Percentiles rank a stretch among this genome's conserved stretches.
phyloP scores from a whole-genome alignment of 768 basidiomycete species.

The Phlebiopsis flavidoalba region DNA sequence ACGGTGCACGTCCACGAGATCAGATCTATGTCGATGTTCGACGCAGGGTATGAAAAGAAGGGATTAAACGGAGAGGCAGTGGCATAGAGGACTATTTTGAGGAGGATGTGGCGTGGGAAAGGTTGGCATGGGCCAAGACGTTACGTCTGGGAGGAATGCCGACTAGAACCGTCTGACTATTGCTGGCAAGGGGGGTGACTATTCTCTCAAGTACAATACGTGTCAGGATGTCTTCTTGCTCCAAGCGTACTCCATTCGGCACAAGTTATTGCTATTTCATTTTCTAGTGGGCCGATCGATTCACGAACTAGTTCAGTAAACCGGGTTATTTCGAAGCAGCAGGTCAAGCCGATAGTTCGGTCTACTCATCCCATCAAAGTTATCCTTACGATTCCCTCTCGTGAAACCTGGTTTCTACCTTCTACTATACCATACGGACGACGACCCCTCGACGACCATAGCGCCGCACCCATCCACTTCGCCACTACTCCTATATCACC shows the following conservation, averaged over 20 bases:
- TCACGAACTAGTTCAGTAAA: slow-evolving; percentile 2
- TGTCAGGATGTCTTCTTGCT: not conserved
- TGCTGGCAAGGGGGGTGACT: not conserved
- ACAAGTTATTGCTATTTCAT: too few species aligned
- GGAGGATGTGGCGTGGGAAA: slow-evolving; percentile 19
- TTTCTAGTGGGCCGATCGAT: too few species aligned
- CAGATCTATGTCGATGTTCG: too few species aligned
- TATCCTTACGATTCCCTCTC: slow-evolving; percentile 13
- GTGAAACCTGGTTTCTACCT: slow-evolving; percentile 7
- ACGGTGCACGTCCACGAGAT: too few species aligned
- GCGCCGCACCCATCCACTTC: not conserved
- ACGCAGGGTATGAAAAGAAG: too few species aligned
- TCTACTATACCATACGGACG: slow-evolving; percentile 2
- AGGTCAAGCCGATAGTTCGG: slow-evolving; percentile 11
- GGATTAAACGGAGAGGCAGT: not conserved
- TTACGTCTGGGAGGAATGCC: slow-evolving; percentile 6
- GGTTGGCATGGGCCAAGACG: slow-evolving; percentile 13
- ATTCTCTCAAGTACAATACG: not conserved
- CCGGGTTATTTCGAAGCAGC: not conserved
- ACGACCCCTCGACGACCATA: slow-evolving; percentile 5
- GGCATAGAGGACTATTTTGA: not conserved
- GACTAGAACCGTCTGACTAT: too few species aligned
- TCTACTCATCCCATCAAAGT: slow-evolving; percentile 10
- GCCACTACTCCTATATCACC: not conserved
- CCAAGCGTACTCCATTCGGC: too few species aligned